A percentile compares a stretch with the other conserved stretches of the same genome.
These are phyloP conservation scores for Beauveria medogensis DNA, from an alignment of 2,329 filamentous ascomycete species.

Conservation along the genomic window DNA sequence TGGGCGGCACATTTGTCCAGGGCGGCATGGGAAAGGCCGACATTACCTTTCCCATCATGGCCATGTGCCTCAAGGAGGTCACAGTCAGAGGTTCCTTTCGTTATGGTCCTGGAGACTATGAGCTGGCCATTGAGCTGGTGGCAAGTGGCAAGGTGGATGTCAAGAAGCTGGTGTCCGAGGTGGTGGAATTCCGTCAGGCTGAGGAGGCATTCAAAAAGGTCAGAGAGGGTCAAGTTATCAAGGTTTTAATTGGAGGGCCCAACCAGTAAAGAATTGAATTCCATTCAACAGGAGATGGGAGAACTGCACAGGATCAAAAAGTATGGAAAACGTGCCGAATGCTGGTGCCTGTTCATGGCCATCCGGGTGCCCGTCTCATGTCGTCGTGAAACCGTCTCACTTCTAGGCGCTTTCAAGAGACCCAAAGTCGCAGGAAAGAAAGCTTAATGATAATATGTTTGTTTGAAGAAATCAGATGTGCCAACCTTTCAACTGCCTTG, in stretches of 20 bases:
- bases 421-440: too few species aligned
- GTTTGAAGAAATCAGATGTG: too few species aligned
- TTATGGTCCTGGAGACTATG: constrained; percentile 82
- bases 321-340: not conserved
- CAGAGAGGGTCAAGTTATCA: constrained; percentile 71
- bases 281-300: not conserved
- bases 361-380: not conserved
- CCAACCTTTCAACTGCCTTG: too few species aligned
- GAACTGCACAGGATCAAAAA: not conserved
- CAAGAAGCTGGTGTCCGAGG: constrained; percentile 71
- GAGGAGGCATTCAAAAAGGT: constrained; percentile 83
- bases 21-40: constrained; percentile 85
- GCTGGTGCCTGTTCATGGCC: not conserved
- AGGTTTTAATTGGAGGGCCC: constrained; percentile 59
- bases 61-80: constrained; percentile 81
- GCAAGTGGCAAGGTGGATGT: constrained; percentile 65
- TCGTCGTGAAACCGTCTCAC: too few species aligned
- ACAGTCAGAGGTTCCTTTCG: constrained; percentile 83
- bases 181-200: constrained; percentile 72
- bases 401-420: too few species aligned
- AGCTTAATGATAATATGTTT: too few species aligned
- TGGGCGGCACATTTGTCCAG: constrained; percentile 72
- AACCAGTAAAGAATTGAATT: constrained; percentile 36
- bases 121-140: constrained; percentile 71
- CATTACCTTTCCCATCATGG: constrained; percentile 87